Percentiles rank a stretch among this genome's conserved stretches.
Conservation (phyloP, 176 grass and related monocot species). For the Carex parvula region DNA sequence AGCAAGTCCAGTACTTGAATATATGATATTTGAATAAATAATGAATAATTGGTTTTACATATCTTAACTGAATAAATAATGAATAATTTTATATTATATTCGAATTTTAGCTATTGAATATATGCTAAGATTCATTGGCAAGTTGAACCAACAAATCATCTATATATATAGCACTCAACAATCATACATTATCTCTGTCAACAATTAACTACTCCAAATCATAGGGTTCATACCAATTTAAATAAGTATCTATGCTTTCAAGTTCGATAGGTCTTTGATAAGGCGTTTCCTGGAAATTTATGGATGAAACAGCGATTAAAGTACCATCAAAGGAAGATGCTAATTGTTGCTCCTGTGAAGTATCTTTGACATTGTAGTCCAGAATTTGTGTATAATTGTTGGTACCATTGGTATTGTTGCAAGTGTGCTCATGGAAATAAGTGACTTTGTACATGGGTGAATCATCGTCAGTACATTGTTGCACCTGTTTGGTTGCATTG, state of each 20-base stretch:
- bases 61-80: too few relatives aligned
- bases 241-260: not conserved
- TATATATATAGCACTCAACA: not conserved
- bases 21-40: too few relatives aligned
- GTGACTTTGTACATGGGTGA: slow-evolving; percentile 44
- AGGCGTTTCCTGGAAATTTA: not conserved
- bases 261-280: not conserved
- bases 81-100: too few relatives aligned
- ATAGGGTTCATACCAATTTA: not conserved
- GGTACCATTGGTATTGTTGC: slow-evolving; percentile 25
- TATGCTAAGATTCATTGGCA: too few relatives aligned
- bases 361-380: slow-evolving; percentile 32
- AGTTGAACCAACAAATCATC: not conserved
- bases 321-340: not conserved
- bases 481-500: slow-evolving; percentile 54
- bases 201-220: not conserved
- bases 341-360: not conserved
- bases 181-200: not conserved
- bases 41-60: too few relatives aligned
- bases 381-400: slow-evolving; percentile 37
- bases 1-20: too few relatives aligned
- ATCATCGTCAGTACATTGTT: slow-evolving; percentile 41
- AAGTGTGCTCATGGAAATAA: slow-evolving; percentile 48
- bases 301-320: not conserved
- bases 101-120: too few relatives aligned